A percentile compares a stretch with the other conserved stretches of the same genome.
phyloP scores from a whole-genome alignment of 139 green algal species.

The Spirogloea muscicola region DNA sequence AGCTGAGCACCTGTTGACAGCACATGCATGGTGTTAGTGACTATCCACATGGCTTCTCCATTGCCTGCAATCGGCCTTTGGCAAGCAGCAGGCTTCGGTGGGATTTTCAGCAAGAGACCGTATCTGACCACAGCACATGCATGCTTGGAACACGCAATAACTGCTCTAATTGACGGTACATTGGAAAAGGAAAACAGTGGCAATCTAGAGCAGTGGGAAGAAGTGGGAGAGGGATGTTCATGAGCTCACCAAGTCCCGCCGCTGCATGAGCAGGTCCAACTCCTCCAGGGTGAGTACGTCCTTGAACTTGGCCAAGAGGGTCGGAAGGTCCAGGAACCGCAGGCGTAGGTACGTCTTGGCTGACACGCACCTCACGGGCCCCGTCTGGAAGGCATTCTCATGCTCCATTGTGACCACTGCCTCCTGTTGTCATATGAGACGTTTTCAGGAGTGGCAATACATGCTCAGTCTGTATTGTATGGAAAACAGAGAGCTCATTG shows the following conservation, averaged over 20 bases:
- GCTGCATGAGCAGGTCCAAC: slow-evolving; percentile 56
- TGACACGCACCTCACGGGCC: slow-evolving; percentile 56
- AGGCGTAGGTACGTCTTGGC: slow-evolving; percentile 74
- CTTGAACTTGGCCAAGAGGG: slow-evolving; percentile 50
- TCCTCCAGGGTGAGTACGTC: slow-evolving; percentile 54
- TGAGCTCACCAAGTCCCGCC: slow-evolving; percentile 51
- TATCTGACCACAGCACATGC: too few species aligned
- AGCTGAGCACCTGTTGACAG: slow-evolving; percentile 65
- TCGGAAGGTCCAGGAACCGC: slow-evolving; percentile 61
- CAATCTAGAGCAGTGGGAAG: neutral
- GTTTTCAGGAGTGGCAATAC: too few species aligned
- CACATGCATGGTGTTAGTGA: too few species aligned
- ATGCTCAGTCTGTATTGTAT: too few species aligned
- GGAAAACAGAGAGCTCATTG: too few species aligned
- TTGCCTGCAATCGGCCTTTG: too few species aligned
- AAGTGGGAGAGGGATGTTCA: too few species aligned
- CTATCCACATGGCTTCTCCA: too few species aligned
- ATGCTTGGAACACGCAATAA: too few species aligned
- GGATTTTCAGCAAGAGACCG: too few species aligned
- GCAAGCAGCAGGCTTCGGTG: too few species aligned
- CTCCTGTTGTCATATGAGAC: slow-evolving; percentile 27
- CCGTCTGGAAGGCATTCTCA: slow-evolving; percentile 76
- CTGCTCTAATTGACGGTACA: neutral
- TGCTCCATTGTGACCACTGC: slow-evolving; percentile 57
- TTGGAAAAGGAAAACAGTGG: slow-evolving; percentile 5